Evolutionary conservation across 331 rosid genomes (phyloP).

Genomic region (Malus hybrid): DNA sequence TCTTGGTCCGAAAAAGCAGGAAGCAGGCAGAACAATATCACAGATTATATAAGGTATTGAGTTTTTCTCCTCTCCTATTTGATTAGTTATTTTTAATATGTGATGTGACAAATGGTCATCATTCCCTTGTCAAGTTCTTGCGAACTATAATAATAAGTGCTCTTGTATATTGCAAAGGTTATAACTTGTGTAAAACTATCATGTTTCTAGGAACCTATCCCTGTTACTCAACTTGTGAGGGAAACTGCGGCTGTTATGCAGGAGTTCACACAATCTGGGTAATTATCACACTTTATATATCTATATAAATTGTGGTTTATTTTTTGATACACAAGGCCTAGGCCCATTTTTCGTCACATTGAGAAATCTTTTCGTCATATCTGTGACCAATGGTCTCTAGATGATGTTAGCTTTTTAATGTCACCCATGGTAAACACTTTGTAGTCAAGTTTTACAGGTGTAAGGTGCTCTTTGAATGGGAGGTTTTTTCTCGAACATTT

Average conservation of each 20-base stretch:
- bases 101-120: neutral
- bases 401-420: neutral
- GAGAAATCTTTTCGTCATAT: neutral
- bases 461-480: neutral
- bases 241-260: conserved; percentile 98
- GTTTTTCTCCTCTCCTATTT: neutral
- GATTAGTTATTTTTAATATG: neutral
- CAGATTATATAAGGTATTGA: conserved; percentile 64
- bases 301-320: neutral
- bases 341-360: neutral
- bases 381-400: neutral
- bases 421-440: neutral
- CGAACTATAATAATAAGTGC: neutral
- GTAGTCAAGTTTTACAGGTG: neutral
- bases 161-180: neutral
- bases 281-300: conserved; percentile 1
- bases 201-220: conserved; percentile 70
- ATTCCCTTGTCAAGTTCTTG: neutral
- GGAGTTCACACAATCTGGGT: conserved; percentile 99
- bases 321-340: neutral
- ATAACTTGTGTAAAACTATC: neutral
- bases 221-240: conserved; percentile 97
- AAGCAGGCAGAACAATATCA: conserved; percentile 96
- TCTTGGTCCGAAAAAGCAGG: conserved; percentile 90
- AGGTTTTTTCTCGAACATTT: neutral